phyloP scores from a whole-genome alignment of 2,329 filamentous ascomycete species.

The Trichoderma aggressivum region DNA sequence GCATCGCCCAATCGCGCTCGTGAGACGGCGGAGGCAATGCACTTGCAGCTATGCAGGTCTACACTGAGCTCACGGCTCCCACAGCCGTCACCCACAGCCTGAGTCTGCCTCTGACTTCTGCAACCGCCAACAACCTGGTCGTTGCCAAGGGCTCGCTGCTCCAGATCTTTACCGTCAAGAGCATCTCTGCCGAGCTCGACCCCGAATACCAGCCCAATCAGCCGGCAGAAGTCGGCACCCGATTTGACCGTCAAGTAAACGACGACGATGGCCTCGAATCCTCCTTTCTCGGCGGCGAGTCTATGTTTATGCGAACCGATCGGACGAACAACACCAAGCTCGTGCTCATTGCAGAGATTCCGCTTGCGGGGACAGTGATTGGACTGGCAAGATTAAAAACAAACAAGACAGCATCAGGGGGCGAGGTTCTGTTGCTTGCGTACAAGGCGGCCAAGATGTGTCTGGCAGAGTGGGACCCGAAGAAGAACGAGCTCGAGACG shows the following conservation, averaged over 20 bases:
- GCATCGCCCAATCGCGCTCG: conserved; percentile 22
- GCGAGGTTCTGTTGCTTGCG: conserved; percentile 77
- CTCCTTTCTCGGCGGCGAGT: conserved; percentile 64
- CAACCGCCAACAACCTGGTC: conserved; percentile 77
- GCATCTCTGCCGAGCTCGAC: conserved; percentile 62
- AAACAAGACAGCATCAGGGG: conserved; percentile 69
- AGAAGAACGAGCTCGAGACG: conserved; percentile 74
- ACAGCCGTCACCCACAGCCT: conserved; percentile 91
- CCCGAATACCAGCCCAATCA: conserved; percentile 36
- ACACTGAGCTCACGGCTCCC: conserved; percentile 90
- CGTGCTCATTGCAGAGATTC: conserved; percentile 79
- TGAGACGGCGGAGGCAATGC: conserved; percentile 32
- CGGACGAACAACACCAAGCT: conserved; percentile 70
- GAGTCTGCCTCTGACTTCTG: conserved; percentile 70
- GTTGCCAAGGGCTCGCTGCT: conserved; percentile 90
- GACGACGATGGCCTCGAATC: conserved; percentile 63
- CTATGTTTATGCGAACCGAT: conserved; percentile 59
- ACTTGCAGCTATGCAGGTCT: conserved; percentile 77
- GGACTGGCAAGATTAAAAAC: conserved; percentile 76
- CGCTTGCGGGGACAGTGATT: conserved; percentile 78
- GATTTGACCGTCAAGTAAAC: conserved; percentile 52
- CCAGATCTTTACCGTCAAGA: conserved; percentile 79
- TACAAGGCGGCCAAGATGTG: conserved; percentile 91
- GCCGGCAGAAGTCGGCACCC: conserved; percentile 41
- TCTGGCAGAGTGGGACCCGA: conserved; percentile 89